Evolutionary conservation across 108 stramenopile species (phyloP).

Genomic region (Cyclotella kingstonii): DNA sequence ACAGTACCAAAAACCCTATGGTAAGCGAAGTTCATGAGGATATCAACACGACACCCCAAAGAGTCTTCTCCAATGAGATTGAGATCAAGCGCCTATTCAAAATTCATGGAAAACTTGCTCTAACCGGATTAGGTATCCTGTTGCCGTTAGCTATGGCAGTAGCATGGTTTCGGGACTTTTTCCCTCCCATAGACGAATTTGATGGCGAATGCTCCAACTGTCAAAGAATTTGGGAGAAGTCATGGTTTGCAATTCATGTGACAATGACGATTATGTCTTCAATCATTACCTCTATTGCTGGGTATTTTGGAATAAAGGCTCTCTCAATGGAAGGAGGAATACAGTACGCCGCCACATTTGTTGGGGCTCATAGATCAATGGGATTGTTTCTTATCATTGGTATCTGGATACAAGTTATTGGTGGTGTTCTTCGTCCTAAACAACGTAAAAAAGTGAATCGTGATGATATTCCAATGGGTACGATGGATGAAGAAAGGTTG

Average conservation of each 20-base stretch:
- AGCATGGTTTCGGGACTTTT: conserved; percentile 9
- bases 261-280: background rate
- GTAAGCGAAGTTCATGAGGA: background rate
- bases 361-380: conserved; percentile 9
- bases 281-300: conserved; percentile 1
- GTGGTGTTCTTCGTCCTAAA: conserved; percentile 10
- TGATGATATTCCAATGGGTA: background rate
- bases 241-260: conserved; percentile 8
- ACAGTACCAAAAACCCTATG: background rate
- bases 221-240: background rate
- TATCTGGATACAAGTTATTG: conserved; percentile 13
- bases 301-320: conserved; percentile 13
- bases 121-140: conserved; percentile 1
- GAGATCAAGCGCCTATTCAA: conserved; percentile 10
- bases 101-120: conserved; percentile 10
- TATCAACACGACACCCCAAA: background rate
- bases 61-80: too few species aligned
- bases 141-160: conserved; percentile 15
- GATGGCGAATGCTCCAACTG: background rate
- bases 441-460: background rate
- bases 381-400: conserved; percentile 16
- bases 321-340: conserved; percentile 14
- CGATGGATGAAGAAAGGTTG: background rate
- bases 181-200: background rate
- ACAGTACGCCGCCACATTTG: conserved; percentile 5